Evolutionary conservation across 176 grass and related monocot genomes (phyloP).

Genomic region (Urochloa ruziziensis): DNA sequence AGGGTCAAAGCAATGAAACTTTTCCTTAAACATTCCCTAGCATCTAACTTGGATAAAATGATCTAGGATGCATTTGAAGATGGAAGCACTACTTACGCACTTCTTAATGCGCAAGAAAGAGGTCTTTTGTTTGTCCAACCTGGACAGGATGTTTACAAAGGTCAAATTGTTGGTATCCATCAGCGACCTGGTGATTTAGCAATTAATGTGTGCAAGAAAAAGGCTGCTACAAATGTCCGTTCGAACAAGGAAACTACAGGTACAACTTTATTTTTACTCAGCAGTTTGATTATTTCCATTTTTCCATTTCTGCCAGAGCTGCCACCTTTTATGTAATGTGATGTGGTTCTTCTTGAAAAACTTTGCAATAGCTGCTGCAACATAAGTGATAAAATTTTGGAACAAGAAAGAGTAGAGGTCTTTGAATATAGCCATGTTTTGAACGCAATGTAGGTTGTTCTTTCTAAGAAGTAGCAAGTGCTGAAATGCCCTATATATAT

Average conservation of each 20-base stretch:
- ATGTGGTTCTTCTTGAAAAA: neutral
- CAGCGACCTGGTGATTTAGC: conserved; percentile 92
- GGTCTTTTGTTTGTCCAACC: conserved; percentile 77
- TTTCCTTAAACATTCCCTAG: neutral
- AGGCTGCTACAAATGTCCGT: conserved; percentile 92
- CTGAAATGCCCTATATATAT: neutral
- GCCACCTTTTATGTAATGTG: neutral
- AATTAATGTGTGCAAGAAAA: conserved; percentile 98
- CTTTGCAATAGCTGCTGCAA: neutral
- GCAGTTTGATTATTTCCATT: conserved; percentile 6
- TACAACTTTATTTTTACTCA: conserved; percentile 19
- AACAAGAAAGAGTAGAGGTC: neutral
- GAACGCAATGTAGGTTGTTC: neutral
- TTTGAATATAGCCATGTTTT: neutral
- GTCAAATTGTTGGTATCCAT: conserved; percentile 95
- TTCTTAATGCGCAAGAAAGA: conserved; percentile 96
- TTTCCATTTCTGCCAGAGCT: neutral
- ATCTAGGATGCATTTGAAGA: conserved; percentile 91
- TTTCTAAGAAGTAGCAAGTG: neutral
- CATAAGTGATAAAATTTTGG: conserved; percentile 1
- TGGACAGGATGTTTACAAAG: conserved; percentile 83
- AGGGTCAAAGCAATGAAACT: conserved; percentile 17
- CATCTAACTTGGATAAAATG: conserved; percentile 30
- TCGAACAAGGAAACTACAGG: conserved; percentile 98
- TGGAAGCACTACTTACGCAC: conserved; percentile 86